Evolutionary conservation across 139 green algal species (phyloP).

Genomic region (Coccomyxa sp.): DNA sequence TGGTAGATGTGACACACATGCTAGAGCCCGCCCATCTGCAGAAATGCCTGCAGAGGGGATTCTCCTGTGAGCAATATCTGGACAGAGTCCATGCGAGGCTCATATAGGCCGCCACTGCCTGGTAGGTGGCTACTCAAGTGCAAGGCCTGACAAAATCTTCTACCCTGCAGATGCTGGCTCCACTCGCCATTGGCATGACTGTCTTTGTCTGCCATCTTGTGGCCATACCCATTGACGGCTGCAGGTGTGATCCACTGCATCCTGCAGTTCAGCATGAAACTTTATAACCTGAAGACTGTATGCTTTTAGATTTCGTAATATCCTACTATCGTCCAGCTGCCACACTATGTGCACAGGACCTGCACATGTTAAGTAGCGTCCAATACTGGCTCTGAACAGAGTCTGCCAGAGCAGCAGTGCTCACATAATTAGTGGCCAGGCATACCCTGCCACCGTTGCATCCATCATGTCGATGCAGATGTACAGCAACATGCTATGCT

Average conservation of each 20-base stretch:
- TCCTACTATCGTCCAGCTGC: too few species aligned
- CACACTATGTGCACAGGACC: too few species aligned
- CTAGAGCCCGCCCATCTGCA: background rate
- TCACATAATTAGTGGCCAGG: too few species aligned
- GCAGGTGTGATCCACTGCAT: background rate
- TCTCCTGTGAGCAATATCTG: too few species aligned
- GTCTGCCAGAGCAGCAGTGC: too few species aligned
- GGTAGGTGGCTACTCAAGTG: too few species aligned
- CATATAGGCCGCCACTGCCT: too few species aligned
- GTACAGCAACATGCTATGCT: background rate
- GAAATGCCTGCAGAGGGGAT: background rate
- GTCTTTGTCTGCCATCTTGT: constrained; percentile 26
- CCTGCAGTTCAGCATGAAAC: background rate
- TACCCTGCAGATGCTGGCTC: constrained; percentile 23
- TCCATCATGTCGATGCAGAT: background rate
- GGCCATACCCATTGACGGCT: constrained; percentile 15
- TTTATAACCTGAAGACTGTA: background rate
- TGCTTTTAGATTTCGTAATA: background rate
- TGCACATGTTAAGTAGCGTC: too few species aligned
- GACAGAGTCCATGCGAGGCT: too few species aligned
- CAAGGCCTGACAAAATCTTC: background rate
- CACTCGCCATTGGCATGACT: constrained; percentile 19
- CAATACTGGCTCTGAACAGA: too few species aligned
- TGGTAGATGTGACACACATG: too few species aligned
- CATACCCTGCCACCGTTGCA: background rate